Evolutionary conservation across 2,329 filamentous ascomycete species (phyloP).

Genomic region (Ophiostoma himal-ulmi): DNA sequence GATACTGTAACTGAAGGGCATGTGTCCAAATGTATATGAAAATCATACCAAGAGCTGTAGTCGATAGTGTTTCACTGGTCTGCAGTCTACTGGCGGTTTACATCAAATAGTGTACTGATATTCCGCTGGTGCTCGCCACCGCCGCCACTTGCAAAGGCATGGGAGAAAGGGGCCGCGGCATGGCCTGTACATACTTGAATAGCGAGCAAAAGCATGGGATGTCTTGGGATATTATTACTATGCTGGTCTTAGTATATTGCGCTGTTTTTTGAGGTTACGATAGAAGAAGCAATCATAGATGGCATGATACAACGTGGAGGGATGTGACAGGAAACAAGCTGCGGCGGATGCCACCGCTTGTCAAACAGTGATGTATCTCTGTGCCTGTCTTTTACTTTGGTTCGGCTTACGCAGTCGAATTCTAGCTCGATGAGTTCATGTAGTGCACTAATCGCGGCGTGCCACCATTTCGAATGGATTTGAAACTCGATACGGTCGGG

Average conservation of each 20-base stretch:
- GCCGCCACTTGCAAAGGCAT: not conserved
- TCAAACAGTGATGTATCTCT: not conserved
- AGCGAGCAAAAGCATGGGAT: not conserved
- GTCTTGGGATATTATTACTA: not conserved
- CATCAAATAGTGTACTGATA: not conserved
- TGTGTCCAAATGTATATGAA: not conserved
- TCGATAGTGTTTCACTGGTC: not conserved
- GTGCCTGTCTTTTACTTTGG: not conserved
- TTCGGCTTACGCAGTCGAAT: not conserved
- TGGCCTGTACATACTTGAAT: not conserved
- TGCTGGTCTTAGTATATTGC: not conserved
- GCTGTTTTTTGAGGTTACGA: not conserved
- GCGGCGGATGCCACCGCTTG: slow-evolving; percentile 8
- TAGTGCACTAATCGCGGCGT: not conserved
- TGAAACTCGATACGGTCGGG: no score
- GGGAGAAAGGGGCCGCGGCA: not conserved
- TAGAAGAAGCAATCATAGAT: not conserved
- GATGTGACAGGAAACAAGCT: not conserved
- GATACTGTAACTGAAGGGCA: not conserved
- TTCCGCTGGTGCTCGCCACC: slow-evolving; percentile 13
- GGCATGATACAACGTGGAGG: not conserved
- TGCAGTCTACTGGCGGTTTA: not conserved
- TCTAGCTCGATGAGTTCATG: not conserved
- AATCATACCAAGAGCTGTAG: not conserved
- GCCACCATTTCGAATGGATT: not conserved